Evolutionary conservation across 768 basidiomycete species (phyloP).

Genomic region (Suillus lakei): DNA sequence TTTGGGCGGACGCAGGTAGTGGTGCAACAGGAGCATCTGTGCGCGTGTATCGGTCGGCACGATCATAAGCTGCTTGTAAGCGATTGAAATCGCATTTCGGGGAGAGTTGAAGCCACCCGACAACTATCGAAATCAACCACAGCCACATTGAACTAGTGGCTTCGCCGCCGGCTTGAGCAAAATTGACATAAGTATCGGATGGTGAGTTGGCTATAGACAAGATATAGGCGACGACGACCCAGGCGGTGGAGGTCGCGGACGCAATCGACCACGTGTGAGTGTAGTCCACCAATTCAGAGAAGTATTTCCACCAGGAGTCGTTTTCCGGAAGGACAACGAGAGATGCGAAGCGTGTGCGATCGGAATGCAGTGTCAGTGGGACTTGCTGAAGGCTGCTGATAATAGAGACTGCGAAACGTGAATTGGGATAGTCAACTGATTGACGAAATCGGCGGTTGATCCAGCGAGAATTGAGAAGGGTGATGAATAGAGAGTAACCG

Average conservation of each 20-base stretch:
- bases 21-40: slow-evolving; percentile 5
- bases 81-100: slow-evolving; percentile 37
- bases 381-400: slow-evolving; percentile 44
- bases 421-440: slow-evolving; percentile 30
- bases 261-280: slow-evolving; percentile 41
- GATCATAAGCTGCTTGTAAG: slow-evolving; percentile 29
- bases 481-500: slow-evolving; percentile 48
- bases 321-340: slow-evolving; percentile 42
- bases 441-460: slow-evolving; percentile 36
- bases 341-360: slow-evolving; percentile 33
- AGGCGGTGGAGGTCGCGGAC: slow-evolving; percentile 38
- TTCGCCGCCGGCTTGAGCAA: background rate
- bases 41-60: slow-evolving; percentile 32
- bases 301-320: slow-evolving; percentile 40
- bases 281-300: slow-evolving; percentile 35
- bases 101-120: slow-evolving; percentile 41
- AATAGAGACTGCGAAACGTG: slow-evolving; percentile 26
- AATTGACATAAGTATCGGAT: background rate
- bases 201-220: slow-evolving; percentile 42
- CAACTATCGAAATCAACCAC: slow-evolving; percentile 41
- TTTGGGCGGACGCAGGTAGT: background rate
- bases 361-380: slow-evolving; percentile 29
- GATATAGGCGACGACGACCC: slow-evolving; percentile 34
- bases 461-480: slow-evolving; percentile 49
- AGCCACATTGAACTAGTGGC: slow-evolving; percentile 37